Evolutionary conservation across 768 basidiomycete genomes (phyloP).

Genomic region (Lepiota venenata): DNA sequence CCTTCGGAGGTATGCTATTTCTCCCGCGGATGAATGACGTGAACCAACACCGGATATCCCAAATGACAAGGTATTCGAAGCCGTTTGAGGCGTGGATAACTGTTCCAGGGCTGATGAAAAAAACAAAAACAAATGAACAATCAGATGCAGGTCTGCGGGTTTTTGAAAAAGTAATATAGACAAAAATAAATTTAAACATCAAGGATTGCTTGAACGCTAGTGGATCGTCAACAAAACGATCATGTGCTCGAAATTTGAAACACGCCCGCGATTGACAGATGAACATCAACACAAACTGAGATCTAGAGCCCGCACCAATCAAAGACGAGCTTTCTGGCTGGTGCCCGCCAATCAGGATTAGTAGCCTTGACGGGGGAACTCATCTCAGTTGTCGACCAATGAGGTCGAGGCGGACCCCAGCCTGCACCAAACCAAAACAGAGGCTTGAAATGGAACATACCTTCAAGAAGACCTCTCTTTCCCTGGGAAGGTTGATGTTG

Average conservation of each 20-base stretch:
- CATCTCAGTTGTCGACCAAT: no score
- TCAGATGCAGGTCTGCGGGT: neutral
- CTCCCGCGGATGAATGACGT: constrained; percentile 67
- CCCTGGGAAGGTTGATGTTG: constrained; percentile 18
- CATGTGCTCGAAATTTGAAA: neutral
- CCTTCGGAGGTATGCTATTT: constrained; percentile 59
- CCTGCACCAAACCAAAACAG: constrained; percentile 4
- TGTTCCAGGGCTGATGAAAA: constrained; percentile 56
- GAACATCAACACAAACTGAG: no score
- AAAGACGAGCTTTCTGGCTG: no score
- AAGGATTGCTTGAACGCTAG: neutral
- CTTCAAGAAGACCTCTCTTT: constrained; percentile 17
- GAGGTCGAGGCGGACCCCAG: neutral
- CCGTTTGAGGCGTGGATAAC: constrained; percentile 41
- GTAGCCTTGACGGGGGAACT: no score
- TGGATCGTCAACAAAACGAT: neutral
- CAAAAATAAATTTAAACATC: constrained; percentile 12
- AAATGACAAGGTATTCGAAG: constrained; percentile 34
- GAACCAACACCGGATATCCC: constrained; percentile 38
- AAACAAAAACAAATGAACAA: neutral
- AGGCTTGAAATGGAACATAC: constrained; percentile 21
- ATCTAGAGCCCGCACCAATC: no score
- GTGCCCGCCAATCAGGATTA: no score
- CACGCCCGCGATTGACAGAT: no score
- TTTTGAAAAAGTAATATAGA: neutral